phyloP scores from a whole-genome alignment of 2,329 filamentous ascomycete genomes.

The Diaporthe destruens region DNA sequence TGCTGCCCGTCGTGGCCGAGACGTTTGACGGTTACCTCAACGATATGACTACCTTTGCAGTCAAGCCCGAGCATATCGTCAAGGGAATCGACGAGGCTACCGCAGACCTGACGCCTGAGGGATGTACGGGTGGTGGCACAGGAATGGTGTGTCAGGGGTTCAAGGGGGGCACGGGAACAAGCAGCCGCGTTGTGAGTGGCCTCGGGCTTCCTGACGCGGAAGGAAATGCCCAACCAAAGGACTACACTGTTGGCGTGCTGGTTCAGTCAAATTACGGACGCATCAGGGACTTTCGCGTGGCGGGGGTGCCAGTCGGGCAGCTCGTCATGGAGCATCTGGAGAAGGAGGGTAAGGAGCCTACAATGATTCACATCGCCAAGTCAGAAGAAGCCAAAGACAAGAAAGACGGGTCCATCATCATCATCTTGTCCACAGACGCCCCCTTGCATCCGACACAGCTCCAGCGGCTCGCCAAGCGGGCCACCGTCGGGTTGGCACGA shows the following conservation, averaged over 20 bases:
- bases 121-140: conserved; percentile 75
- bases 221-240: conserved; percentile 48
- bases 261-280: conserved; percentile 76
- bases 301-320: conserved; percentile 72
- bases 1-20: conserved; percentile 71
- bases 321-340: conserved; percentile 62
- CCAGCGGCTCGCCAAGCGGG: conserved; percentile 49
- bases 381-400: conserved; percentile 58
- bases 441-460: conserved; percentile 54
- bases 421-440: conserved; percentile 66
- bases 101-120: conserved; percentile 67
- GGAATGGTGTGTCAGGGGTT: conserved; percentile 76
- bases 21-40: conserved; percentile 74
- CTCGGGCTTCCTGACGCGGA: conserved; percentile 49
- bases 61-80: conserved; percentile 67
- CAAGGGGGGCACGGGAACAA: conserved; percentile 76
- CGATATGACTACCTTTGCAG: conserved; percentile 66
- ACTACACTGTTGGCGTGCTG: conserved; percentile 71
- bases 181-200: conserved; percentile 67
- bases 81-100: conserved; percentile 65
- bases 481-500: conserved; percentile 70
- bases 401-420: conserved; percentile 73
- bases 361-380: conserved; percentile 46
- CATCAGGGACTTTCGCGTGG: conserved; percentile 67
- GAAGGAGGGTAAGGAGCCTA: conserved; percentile 44